Evolutionary conservation across 169 alveolate genomes (phyloP), one percentile per base, ranked within the genome.

Genomic region (Pseudocohnilembus persalinus): DNA sequence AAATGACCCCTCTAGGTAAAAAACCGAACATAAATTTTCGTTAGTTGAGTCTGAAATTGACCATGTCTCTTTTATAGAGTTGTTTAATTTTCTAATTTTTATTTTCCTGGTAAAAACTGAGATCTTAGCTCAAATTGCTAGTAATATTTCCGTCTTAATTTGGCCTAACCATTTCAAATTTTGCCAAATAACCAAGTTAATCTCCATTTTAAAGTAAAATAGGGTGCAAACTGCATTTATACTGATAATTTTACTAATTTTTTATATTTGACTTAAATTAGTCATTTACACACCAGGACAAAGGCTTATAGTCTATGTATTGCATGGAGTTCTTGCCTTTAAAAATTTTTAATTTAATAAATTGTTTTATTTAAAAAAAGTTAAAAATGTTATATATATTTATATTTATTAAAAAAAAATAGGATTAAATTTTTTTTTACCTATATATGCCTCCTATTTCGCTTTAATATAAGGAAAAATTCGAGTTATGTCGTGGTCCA

Each of bases 381-480:
- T n/a, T n/a, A n/a, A n/a, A n/a, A n/a, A n/a, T n/a, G n/a, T n/a
- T n/a, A n/a, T n/a, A n/a, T n/a, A n/a, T n/a, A n/a, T n/a, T 49
- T 11, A 49, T 11, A 49, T 49, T 49, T 11, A 49, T 49, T 49
- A 49, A 11, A 11, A 11, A 49, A 11, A 11, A 49, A 49, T 49
- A 11, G 20, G 20, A 49, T 11, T 49, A 49, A 4, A 49, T 11
- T 49, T 11, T 63, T 79, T 6, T 64, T 79, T 49, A 29, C 33
- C 73, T 33, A 79, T 49, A 31, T 79, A 79, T 35, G 34, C 63
- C 20, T 79, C 84, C 31, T 72, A 34, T 49, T 79, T 35, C 0
- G n/a, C 49, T 75, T 49, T 49, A 0, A 79, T 33, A 15, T 0
- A 15, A 29, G 74, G 76, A 35, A 79, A 79, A 63, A 49, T 29